Base-by-base conservation (phyloP, 176 grass and related monocot species). In the Carex scoparia region DNA sequence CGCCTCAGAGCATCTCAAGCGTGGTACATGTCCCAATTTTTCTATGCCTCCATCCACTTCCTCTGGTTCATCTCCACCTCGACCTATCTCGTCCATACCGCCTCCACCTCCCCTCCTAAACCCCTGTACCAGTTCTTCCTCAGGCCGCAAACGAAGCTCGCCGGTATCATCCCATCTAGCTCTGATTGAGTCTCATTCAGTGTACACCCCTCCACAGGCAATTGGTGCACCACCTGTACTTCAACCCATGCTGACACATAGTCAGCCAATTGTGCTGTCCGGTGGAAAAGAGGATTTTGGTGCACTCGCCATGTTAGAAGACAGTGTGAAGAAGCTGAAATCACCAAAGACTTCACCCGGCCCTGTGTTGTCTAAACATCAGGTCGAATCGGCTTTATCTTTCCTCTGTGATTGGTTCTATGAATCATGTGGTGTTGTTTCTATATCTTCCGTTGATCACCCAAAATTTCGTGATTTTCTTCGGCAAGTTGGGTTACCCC, bases 1-100 rank as follows among this genome's bases (percentile, higher is more conserved):
- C 1, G 92, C 92, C 18, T 91, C 92, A n/a, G 90, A 94, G 81
- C 92, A 94, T 90, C 92, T 94, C 33, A 92, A 94, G 90, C 92
- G 92, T 46, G 90, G 92, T 49, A 91, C 92, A 15, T 94, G 92
- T 85, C 92, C 92, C 67, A 92, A 94, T 61, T 94, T 92, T 61
- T 23, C 90, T 46, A 86, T 87, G 15, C 92, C 76, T 66, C 85
- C 90, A 32, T 61, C 89, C 3, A 69, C 66, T 49, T 68, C 85
- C 38, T 46, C 87, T 15, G 84, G 56, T 73, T 72, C 85, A 7
- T 92, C 91, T 42, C 89, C 92, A 14, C 88, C 88, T 40, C 81
- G 89, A 53, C 91, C 91, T 49, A 92, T 92, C 88, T 92, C 91
- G 7, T 90, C 88, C 48, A 87, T 92, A 86, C 83, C 88, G 33